phyloP scores from a whole-genome alignment of 306 rosid genomes.

The Rubus parviflorus region DNA sequence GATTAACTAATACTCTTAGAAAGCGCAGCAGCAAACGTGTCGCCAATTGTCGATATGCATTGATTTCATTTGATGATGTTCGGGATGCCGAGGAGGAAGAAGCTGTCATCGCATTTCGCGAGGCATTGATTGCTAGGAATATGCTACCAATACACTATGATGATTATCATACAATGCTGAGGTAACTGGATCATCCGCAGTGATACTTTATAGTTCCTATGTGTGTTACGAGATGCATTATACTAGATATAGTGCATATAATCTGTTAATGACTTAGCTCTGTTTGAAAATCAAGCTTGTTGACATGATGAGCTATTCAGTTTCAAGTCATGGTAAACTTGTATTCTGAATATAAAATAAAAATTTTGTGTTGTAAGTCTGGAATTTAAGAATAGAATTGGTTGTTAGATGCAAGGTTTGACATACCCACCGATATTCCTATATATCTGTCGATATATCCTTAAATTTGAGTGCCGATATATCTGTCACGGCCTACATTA shows the following conservation, averaged over 20 bases:
- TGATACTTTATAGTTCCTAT: not conserved
- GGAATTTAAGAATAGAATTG: not conserved
- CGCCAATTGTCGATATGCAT: constrained; percentile 61
- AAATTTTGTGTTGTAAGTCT: too few species aligned
- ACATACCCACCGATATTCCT: not conserved
- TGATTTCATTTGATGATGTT: constrained; percentile 75
- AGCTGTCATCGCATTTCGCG: constrained; percentile 69
- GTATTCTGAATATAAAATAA: too few species aligned
- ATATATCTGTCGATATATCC: not conserved
- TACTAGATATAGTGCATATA: not conserved
- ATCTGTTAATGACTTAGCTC: not conserved
- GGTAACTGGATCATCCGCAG: constrained; percentile 45
- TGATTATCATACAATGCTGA: constrained; percentile 89
- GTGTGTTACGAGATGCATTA: not conserved
- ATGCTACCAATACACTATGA: constrained; percentile 77
- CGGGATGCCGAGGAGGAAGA: constrained; percentile 89
- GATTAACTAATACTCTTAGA: constrained; percentile 54
- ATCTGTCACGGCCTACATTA: not conserved
- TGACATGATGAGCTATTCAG: too few species aligned
- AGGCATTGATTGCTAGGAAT: constrained; percentile 51
- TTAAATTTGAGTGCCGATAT: not conserved
- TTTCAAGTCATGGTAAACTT: too few species aligned
- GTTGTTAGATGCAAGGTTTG: constrained; percentile 3
- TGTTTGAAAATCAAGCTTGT: not conserved
- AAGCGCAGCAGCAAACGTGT: constrained; percentile 69